Evolutionary conservation across 1,284 basidiomycete genomes (phyloP).

Genomic region (Cryptococcus sp.): DNA sequence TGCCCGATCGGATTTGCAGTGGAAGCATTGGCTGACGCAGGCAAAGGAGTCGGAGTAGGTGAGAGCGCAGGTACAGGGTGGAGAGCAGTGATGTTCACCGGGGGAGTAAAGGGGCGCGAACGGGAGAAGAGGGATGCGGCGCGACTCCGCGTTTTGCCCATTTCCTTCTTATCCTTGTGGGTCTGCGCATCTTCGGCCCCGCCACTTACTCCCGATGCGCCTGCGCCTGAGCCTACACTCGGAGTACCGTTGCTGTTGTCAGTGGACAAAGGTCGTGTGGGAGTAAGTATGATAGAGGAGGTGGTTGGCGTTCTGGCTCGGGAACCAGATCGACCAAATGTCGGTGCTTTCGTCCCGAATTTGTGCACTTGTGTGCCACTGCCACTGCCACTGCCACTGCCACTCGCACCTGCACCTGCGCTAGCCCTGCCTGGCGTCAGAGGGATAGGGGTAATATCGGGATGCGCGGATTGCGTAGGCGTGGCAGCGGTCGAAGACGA

Average conservation of each 20-base stretch:
- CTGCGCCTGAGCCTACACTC: not conserved
- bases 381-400: not conserved
- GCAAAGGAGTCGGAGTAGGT: not conserved
- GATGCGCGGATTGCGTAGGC: not conserved
- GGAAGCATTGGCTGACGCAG: too few species aligned
- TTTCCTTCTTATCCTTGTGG: conserved; percentile 6
- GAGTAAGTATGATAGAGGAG: too few species aligned
- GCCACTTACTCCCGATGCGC: not conserved
- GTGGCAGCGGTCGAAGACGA: not conserved
- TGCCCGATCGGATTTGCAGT: not conserved
- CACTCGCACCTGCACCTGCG: not conserved
- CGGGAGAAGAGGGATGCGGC: conserved; percentile 22
- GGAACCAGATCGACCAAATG: conserved; percentile 9
- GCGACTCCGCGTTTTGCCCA: conserved; percentile 14
- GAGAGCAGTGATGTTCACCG: conserved; percentile 17
- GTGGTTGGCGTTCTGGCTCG: conserved; percentile 4
- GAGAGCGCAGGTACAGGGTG: conserved; percentile 13
- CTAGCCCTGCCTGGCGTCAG: not conserved
- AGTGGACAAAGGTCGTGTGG: too few species aligned
- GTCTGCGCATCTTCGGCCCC: not conserved
- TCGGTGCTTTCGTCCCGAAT: conserved; percentile 17
- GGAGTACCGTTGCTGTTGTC: too few species aligned
- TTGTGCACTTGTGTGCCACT: conserved; percentile 8
- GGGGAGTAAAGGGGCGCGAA: conserved; percentile 26
- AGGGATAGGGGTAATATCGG: not conserved